Conservation (phyloP, 2,329 filamentous ascomycete species). For the Cercospora sp. region DNA sequence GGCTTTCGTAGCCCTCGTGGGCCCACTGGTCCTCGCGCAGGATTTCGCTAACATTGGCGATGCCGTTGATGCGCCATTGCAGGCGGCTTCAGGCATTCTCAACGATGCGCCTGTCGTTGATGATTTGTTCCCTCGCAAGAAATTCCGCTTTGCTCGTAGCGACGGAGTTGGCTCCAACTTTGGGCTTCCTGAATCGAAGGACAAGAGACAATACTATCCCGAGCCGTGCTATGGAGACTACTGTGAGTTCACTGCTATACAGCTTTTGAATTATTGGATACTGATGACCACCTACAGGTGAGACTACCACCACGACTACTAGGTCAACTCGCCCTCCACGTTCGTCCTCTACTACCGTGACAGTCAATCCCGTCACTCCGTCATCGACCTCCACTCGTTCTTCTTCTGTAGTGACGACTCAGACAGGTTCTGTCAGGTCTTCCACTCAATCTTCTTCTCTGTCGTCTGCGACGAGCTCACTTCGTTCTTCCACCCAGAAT, state of each 20-base stretch:
- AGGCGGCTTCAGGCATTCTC: background rate
- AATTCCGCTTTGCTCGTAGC: background rate
- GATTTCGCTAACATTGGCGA: background rate
- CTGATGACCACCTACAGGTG: background rate
- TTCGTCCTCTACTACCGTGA: background rate
- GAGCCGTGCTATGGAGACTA: background rate
- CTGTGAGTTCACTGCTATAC: background rate
- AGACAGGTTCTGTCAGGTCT: background rate
- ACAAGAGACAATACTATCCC: background rate
- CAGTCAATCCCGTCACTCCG: background rate
- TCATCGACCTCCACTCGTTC: background rate
- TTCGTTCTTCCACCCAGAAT: background rate
- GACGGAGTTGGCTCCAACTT: background rate
- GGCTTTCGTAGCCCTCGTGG: background rate
- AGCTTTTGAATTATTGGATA: background rate
- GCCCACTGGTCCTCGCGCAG: background rate
- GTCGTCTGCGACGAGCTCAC: background rate
- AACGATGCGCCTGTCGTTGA: background rate
- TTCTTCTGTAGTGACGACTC: background rate
- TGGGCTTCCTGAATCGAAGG: background rate
- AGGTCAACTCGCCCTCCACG: background rate
- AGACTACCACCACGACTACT: background rate
- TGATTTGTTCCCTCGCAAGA: background rate
- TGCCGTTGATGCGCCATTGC: background rate
- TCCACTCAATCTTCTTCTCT: background rate